A percentile compares a stretch with the other conserved stretches of the same genome.
Evolutionary conservation across 257 asterid genomes (phyloP).

Genomic region (Solanum ossicruentum): DNA sequence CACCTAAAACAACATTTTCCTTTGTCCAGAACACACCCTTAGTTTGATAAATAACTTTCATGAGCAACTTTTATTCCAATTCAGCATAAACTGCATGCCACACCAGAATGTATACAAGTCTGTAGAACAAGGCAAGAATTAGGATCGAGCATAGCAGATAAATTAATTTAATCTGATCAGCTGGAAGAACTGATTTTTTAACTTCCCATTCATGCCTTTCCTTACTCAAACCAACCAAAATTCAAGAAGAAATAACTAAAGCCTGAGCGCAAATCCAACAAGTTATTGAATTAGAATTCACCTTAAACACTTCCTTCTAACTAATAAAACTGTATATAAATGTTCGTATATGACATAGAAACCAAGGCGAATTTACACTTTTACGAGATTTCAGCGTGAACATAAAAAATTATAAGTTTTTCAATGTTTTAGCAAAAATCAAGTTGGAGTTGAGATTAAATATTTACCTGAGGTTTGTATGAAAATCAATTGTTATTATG

Average conservation of each 20-base stretch:
- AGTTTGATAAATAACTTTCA: not conserved
- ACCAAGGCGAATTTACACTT: not conserved
- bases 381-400: not conserved
- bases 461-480: not conserved
- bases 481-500: not conserved
- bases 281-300: not conserved
- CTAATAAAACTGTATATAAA: not conserved
- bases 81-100: not conserved
- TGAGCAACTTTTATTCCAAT: not conserved
- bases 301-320: not conserved
- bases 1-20: too few relatives aligned
- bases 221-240: not conserved
- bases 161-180: not conserved
- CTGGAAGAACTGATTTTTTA: not conserved
- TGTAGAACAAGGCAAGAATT: not conserved
- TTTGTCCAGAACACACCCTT: not conserved
- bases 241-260: not conserved
- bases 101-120: not conserved
- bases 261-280: not conserved
- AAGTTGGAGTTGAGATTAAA: not conserved
- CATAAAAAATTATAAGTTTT: not conserved
- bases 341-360: not conserved
- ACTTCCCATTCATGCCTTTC: not conserved
- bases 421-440: not conserved
- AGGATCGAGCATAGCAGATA: not conserved